Conservation (phyloP, 1,284 basidiomycete genomes). For the Sphaerobolus stellatus region DNA sequence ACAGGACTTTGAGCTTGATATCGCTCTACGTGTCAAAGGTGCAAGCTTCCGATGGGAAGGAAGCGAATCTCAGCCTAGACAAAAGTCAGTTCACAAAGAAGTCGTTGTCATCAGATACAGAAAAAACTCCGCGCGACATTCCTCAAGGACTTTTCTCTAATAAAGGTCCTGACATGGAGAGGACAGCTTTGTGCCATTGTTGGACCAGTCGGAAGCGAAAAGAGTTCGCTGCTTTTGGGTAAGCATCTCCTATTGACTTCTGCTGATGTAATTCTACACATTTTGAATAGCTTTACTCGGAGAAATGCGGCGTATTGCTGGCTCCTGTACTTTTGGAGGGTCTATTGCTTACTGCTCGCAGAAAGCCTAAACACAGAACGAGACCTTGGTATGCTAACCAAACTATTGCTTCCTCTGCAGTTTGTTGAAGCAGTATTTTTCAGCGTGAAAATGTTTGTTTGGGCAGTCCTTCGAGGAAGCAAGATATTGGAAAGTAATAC, state of each 20-base stretch:
- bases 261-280: constrained; percentile 20
- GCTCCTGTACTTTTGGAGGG: constrained; percentile 63
- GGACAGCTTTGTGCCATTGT: constrained; percentile 66
- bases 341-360: constrained; percentile 81
- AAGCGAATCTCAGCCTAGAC: constrained; percentile 25
- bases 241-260: constrained; percentile 3
- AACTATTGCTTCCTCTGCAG: constrained; percentile 5
- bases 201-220: constrained; percentile 63
- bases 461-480: constrained; percentile 67
- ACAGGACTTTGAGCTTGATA: constrained; percentile 44
- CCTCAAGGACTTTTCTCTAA: constrained; percentile 47
- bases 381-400: constrained; percentile 59
- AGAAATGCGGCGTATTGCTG: constrained; percentile 63
- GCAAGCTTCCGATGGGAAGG: constrained; percentile 69
- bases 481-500: constrained; percentile 65
- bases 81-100: constrained; percentile 9
- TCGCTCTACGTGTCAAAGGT: constrained; percentile 51
- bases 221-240: constrained; percentile 12
- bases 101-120: constrained; percentile 13
- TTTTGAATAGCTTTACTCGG: constrained; percentile 64
- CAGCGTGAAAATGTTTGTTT: constrained; percentile 68
- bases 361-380: constrained; percentile 88
- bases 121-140: constrained; percentile 8
- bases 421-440: background rate
- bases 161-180: constrained; percentile 47